phyloP scores from a whole-genome alignment of 148 eudicot genomes.

The Heliosperma pusillum region DNA sequence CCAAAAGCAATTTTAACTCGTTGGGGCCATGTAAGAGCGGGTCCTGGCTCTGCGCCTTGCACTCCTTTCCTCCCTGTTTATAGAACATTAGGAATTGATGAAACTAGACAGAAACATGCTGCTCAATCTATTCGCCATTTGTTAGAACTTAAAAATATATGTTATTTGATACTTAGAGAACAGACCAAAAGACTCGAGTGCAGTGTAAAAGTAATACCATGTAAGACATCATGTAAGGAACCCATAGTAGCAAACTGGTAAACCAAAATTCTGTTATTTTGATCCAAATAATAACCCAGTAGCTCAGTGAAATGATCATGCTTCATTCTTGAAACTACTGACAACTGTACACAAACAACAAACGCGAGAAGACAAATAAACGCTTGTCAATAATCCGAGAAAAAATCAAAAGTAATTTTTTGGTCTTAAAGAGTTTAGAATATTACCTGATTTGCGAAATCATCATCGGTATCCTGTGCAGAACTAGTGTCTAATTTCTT shows the following conservation, averaged over 20 bases:
- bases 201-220: constrained; percentile 39
- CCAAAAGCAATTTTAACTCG: constrained; percentile 67
- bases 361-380: too few species aligned
- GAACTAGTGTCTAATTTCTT: constrained; percentile 72
- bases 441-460: constrained; percentile 55
- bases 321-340: constrained; percentile 70
- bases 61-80: constrained; percentile 57
- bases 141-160: too few species aligned
- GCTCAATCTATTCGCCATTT: too few species aligned
- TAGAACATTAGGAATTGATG: background rate
- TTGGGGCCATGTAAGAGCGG: constrained; percentile 57
- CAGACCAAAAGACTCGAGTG: background rate
- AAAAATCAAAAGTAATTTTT: background rate
- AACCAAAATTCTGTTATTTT: constrained; percentile 55
- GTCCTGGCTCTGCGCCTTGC: constrained; percentile 78
- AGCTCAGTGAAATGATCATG: constrained; percentile 63
- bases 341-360: constrained; percentile 42
- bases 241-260: constrained; percentile 76
- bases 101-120: background rate
- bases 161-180: background rate
- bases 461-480: constrained; percentile 66
- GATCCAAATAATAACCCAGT: constrained; percentile 61
- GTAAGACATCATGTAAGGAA: constrained; percentile 72
- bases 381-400: background rate
- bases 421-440: background rate